These are phyloP conservation scores for Teunomyces barrocoloradensis DNA, from an alignment of 805 yeast genomes.

Conservation along the genomic window DNA sequence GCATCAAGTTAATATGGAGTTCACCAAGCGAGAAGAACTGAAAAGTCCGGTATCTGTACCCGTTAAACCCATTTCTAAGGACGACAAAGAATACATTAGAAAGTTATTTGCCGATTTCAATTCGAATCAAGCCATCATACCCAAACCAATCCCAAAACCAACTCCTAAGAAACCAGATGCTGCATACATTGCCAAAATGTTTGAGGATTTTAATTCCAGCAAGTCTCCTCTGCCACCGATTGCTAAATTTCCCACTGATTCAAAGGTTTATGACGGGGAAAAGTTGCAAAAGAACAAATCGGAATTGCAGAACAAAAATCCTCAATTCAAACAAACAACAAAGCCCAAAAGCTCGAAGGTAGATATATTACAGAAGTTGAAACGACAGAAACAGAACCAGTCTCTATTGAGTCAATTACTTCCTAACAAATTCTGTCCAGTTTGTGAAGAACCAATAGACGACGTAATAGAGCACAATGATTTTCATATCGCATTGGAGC, in stretches of 20 bases:
- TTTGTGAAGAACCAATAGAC: constrained; percentile 24
- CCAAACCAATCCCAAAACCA: background rate
- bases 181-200: constrained; percentile 1
- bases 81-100: constrained; percentile 27
- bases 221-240: background rate
- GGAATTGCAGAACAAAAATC: background rate
- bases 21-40: background rate
- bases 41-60: background rate
- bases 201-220: background rate
- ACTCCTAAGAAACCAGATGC: background rate
- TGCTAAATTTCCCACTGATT: background rate
- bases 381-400: constrained; percentile 6
- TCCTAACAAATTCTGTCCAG: constrained; percentile 20
- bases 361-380: constrained; percentile 9
- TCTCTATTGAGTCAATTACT: constrained; percentile 16
- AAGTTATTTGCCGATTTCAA: constrained; percentile 23
- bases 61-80: constrained; percentile 8
- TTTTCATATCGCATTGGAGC: constrained; percentile 50
- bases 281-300: background rate
- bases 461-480: constrained; percentile 52
- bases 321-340: background rate
- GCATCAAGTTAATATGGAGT: constrained; percentile 9
- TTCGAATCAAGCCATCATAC: constrained; percentile 4
- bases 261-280: background rate
- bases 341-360: background rate